phyloP scores from a whole-genome alignment of 2,329 filamentous ascomycete genomes.

The Ambrosiella cleistominuta region DNA sequence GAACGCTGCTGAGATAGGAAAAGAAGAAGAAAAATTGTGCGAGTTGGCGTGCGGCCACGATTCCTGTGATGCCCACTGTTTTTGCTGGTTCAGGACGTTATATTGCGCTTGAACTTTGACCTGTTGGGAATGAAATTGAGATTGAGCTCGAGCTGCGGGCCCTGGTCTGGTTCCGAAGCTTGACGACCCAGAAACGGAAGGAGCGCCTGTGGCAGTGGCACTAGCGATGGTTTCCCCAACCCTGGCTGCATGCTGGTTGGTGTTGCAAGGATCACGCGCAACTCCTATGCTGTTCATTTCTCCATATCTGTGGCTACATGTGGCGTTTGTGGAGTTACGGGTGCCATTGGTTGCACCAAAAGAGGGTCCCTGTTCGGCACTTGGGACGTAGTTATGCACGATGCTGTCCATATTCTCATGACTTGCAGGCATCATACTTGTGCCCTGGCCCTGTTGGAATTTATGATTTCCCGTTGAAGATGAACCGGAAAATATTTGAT shows the following conservation, averaged over 20 bases:
- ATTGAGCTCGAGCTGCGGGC: conserved; percentile 1
- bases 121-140: conserved; percentile 5
- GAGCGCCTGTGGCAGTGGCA: neutral
- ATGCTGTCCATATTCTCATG: neutral
- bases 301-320: neutral
- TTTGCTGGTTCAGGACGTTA: neutral
- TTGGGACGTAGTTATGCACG: neutral
- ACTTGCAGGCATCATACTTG: neutral
- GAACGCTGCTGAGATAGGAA: neutral
- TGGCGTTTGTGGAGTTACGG: conserved; percentile 1
- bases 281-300: neutral
- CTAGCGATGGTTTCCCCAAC: neutral
- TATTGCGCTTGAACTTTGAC: conserved; percentile 3
- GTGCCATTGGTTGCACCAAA: neutral
- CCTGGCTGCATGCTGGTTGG: neutral
- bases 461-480: neutral
- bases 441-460: neutral
- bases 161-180: conserved; percentile 1
- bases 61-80: neutral
- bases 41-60: neutral
- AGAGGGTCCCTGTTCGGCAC: neutral
- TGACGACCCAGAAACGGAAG: conserved; percentile 3
- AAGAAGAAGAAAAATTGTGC: neutral
- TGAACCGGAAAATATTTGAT: neutral
- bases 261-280: neutral